phyloP scores from a whole-genome alignment of 2,329 filamentous ascomycete genomes.

The Colletotrichum gigasporum region DNA sequence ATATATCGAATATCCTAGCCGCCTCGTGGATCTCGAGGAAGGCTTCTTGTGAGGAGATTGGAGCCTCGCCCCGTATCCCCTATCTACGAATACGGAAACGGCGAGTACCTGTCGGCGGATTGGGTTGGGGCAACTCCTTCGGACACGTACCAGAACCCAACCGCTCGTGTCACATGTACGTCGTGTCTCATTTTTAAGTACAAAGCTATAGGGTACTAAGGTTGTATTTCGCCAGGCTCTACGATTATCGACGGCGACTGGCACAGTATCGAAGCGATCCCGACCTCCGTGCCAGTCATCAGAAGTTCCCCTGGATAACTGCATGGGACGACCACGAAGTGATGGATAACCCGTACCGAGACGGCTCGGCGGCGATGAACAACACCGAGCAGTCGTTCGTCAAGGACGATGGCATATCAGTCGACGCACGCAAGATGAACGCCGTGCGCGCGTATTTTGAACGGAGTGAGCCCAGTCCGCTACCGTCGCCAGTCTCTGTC shows the following conservation, averaged over 20 bases:
- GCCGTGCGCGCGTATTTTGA: constrained; percentile 77
- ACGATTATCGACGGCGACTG: constrained; percentile 54
- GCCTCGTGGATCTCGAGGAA: no score
- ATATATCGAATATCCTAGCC: no score
- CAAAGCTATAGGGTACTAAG: no score
- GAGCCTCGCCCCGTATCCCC: no score
- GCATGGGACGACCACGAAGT: constrained; percentile 62
- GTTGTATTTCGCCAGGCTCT: constrained; percentile 37
- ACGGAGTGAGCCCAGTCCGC: constrained; percentile 52
- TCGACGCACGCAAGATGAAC: constrained; percentile 80
- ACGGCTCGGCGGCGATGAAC: constrained; percentile 67
- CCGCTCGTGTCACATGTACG: constrained; percentile 54
- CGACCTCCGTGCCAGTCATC: constrained; percentile 50
- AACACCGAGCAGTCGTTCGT: constrained; percentile 75
- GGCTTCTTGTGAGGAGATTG: no score
- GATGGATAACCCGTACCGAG: constrained; percentile 72
- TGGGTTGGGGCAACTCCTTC: constrained; percentile 61
- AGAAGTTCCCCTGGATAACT: constrained; percentile 55
- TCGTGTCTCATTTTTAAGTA: constrained; percentile 45
- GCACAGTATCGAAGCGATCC: constrained; percentile 51
- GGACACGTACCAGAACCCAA: constrained; percentile 63
- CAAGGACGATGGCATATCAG: constrained; percentile 65
- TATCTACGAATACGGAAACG: constrained; percentile 68
- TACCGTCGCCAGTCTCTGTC: no score
- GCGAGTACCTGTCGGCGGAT: no score